phyloP scores from a whole-genome alignment of 441 rosid genomes.

The Metrosideros polymorpha region DNA sequence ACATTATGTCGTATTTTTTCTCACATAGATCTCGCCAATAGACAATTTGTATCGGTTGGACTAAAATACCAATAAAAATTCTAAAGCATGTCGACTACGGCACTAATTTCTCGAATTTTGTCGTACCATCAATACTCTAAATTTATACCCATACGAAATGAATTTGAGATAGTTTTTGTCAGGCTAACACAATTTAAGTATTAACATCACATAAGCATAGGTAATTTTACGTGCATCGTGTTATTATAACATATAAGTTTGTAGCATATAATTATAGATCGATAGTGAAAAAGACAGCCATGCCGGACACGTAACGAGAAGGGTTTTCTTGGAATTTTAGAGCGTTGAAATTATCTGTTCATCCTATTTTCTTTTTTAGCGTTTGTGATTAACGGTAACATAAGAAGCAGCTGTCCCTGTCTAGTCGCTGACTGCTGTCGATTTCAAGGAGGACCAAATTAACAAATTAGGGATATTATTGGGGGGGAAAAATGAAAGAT shows the following conservation, averaged over 20 bases:
- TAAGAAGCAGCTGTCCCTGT: background rate
- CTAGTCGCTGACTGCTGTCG: background rate
- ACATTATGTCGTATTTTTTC: too few species aligned
- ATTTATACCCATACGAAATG: background rate
- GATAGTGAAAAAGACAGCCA: background rate
- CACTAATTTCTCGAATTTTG: too few species aligned
- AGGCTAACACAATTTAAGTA: fast-evolving
- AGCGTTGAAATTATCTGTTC: background rate
- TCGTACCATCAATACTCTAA: fast-evolving
- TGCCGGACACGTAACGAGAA: background rate
- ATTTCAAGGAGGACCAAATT: background rate
- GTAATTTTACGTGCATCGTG: background rate
- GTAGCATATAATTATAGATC: too few species aligned
- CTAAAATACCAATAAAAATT: background rate
- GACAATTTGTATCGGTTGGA: too few species aligned
- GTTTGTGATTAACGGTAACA: background rate
- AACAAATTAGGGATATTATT: background rate
- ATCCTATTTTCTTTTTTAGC: background rate
- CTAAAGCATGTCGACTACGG: background rate
- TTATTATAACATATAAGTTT: too few species aligned
- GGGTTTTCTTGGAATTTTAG: background rate
- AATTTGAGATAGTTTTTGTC: fast-evolving
- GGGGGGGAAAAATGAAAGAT: background rate
- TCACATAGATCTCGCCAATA: too few species aligned
- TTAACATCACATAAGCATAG: background rate